Conservation (phyloP, 345 rosid species). For the Triadica sebifera region DNA sequence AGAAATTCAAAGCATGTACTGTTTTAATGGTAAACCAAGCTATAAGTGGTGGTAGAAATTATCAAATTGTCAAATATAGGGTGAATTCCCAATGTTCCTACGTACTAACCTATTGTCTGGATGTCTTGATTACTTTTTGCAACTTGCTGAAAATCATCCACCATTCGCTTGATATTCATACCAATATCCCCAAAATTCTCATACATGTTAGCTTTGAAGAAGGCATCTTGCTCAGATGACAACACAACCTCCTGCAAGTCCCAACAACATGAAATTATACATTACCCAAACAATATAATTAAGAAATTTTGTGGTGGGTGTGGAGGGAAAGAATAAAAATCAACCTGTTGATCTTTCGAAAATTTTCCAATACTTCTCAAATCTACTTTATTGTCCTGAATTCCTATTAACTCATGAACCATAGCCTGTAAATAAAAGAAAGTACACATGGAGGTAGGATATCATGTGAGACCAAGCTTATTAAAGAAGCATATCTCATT, state of each 20-base stretch:
- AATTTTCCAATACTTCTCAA: slow-evolving; percentile 61
- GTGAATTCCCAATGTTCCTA: slow-evolving; percentile 4
- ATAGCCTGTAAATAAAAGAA: slow-evolving; percentile 60
- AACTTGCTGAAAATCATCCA: slow-evolving; percentile 95
- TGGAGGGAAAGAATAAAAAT: slow-evolving; percentile 23
- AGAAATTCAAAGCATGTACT: slow-evolving; percentile 30
- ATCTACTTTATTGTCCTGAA: slow-evolving; percentile 93
- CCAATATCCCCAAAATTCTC: slow-evolving; percentile 99
- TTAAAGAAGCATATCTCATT: background rate
- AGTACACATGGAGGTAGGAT: slow-evolving; percentile 20
- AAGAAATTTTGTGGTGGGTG: background rate
- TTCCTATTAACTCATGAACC: slow-evolving; percentile 91
- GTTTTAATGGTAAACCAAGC: slow-evolving; percentile 7
- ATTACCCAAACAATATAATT: slow-evolving; percentile 2
- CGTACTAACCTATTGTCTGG: slow-evolving; percentile 85
- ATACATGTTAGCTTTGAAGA: slow-evolving; percentile 84
- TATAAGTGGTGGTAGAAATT: background rate
- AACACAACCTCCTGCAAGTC: slow-evolving; percentile 80
- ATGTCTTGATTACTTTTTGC: slow-evolving; percentile 93
- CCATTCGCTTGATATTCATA: slow-evolving; percentile 94
- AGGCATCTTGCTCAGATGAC: slow-evolving; percentile 90
- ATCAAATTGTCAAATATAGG: slow-evolving; percentile 9
- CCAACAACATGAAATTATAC: slow-evolving; percentile 16
- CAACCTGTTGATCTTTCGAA: slow-evolving; percentile 85
- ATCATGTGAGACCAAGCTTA: slow-evolving; percentile 11